Evolutionary conservation across 1,139 yeast species (phyloP).

Genomic region (Scheffersomyces lignicola): DNA sequence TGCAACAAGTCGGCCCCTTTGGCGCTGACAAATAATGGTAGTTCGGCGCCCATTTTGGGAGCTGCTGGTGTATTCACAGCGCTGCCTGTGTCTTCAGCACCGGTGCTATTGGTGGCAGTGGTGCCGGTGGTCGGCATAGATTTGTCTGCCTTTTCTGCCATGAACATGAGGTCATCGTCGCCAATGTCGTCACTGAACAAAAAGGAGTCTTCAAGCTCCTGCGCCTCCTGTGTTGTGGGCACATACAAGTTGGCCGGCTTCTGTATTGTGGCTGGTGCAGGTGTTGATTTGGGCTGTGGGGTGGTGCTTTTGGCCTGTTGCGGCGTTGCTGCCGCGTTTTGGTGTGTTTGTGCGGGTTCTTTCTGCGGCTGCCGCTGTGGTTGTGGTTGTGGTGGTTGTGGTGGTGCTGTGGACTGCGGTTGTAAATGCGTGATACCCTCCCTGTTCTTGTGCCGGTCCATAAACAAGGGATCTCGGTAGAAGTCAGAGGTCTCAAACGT

Average conservation of each 20-base stretch:
- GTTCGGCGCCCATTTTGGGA: conserved; percentile 8
- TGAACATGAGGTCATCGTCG: conserved; percentile 15
- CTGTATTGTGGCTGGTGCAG: conserved; percentile 11
- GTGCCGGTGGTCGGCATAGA: not conserved
- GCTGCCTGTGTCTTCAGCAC: conserved; percentile 1
- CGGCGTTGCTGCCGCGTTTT: not conserved
- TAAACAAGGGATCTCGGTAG: conserved; percentile 38
- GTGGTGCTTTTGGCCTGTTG: conserved; percentile 3
- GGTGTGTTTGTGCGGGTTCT: conserved; percentile 5
- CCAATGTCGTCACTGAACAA: conserved; percentile 63
- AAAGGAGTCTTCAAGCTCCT: conserved; percentile 62
- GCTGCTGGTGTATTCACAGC: not conserved
- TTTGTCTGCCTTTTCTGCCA: conserved; percentile 4
- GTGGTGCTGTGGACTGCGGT: conserved; percentile 3
- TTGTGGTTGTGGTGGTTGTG: conserved; percentile 4
- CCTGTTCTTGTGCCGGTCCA: conserved; percentile 29
- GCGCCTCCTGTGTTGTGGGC: conserved; percentile 23
- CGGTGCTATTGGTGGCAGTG: not conserved
- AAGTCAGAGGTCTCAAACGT: conserved; percentile 51
- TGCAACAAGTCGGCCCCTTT: conserved; percentile 55
- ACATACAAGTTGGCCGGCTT: conserved; percentile 15
- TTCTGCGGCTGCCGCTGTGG: conserved; percentile 8
- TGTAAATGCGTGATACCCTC: too few relatives aligned
- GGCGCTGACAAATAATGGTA: conserved; percentile 57
- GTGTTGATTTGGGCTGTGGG: conserved; percentile 13